Percentiles rank a stretch among this genome's conserved stretches.
Evolutionary conservation across 129 eudicot genomes (phyloP).

Genomic region (Kitagawia praeruptora): DNA sequence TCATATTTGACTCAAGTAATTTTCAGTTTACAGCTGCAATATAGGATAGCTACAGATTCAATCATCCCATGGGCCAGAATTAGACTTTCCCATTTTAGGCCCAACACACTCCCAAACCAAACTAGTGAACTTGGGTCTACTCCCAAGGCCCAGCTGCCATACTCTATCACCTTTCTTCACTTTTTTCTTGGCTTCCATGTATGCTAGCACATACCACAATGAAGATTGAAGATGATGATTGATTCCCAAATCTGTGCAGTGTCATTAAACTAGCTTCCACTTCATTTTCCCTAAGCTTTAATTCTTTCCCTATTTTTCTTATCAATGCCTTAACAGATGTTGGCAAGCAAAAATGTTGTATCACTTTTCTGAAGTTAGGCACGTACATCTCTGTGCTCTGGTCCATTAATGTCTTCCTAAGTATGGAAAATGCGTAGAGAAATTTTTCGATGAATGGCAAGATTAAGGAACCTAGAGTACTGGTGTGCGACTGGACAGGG

Average conservation of each 20-base stretch:
- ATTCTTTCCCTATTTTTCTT: conserved; percentile 20
- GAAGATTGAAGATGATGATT: conserved; percentile 74
- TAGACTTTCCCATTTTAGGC: background rate
- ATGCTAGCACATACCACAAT: conserved; percentile 75
- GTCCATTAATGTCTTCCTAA: too few species aligned
- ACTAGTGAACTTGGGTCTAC: background rate
- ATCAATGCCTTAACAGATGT: too few species aligned
- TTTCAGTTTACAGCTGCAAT: too few species aligned
- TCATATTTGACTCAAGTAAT: too few species aligned
- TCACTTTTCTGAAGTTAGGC: too few species aligned
- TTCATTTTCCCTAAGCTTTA: conserved; percentile 55
- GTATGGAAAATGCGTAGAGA: too few species aligned
- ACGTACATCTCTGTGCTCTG: too few species aligned
- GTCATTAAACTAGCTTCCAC: conserved; percentile 69
- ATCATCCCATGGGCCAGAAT: background rate
- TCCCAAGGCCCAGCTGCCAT: conserved; percentile 31
- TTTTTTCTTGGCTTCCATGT: conserved; percentile 61
- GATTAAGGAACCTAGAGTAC: too few species aligned
- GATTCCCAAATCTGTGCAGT: conserved; percentile 73
- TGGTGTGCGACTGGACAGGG: too few species aligned
- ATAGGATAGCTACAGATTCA: too few species aligned
- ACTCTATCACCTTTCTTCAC: conserved; percentile 63
- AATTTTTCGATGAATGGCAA: too few species aligned
- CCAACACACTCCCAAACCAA: background rate
- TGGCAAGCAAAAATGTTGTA: too few species aligned